phyloP scores from a whole-genome alignment of 2,329 filamentous ascomycete species.

The Gaeumannomyces tritici region DNA sequence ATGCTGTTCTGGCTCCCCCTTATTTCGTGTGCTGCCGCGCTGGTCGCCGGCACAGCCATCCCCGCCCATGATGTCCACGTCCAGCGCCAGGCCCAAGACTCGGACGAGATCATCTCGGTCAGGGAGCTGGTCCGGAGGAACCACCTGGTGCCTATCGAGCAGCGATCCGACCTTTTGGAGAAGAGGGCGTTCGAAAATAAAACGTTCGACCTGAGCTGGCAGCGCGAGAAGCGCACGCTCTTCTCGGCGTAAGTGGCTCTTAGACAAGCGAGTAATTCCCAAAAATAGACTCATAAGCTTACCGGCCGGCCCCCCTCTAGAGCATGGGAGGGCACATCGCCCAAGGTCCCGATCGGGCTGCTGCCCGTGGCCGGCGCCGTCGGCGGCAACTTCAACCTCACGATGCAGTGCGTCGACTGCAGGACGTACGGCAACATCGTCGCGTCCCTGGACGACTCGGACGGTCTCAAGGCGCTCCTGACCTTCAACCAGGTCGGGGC shows the following conservation, averaged over 20 bases:
- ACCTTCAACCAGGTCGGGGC: slow-evolving; percentile 10
- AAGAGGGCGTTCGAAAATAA: background rate
- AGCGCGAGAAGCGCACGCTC: slow-evolving; percentile 1
- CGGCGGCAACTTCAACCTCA: slow-evolving; percentile 5
- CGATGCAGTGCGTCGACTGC: slow-evolving; percentile 10
- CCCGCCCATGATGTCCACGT: slow-evolving; percentile 1
- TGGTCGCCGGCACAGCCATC: slow-evolving; percentile 1
- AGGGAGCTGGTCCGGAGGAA: slow-evolving; percentile 1
- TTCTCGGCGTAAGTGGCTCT: slow-evolving; percentile 3
- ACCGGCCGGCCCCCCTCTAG: background rate
- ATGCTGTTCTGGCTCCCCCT: background rate
- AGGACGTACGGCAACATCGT: slow-evolving; percentile 9
- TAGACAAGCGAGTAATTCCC: no score
- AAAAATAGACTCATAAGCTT: background rate
- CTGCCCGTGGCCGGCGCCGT: background rate
- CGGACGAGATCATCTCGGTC: background rate
- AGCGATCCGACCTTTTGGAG: slow-evolving; percentile 2
- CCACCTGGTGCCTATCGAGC: slow-evolving; percentile 1
- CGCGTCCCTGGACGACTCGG: slow-evolving; percentile 6
- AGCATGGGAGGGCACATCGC: background rate
- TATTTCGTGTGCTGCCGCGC: background rate
- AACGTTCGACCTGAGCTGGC: slow-evolving; percentile 2
- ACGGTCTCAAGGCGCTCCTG: slow-evolving; percentile 5
- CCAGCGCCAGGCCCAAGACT: background rate
- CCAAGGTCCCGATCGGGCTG: slow-evolving; percentile 4